Base-by-base conservation (phyloP, 768 basidiomycete genomes). In the Amylocystis lapponica region DNA sequence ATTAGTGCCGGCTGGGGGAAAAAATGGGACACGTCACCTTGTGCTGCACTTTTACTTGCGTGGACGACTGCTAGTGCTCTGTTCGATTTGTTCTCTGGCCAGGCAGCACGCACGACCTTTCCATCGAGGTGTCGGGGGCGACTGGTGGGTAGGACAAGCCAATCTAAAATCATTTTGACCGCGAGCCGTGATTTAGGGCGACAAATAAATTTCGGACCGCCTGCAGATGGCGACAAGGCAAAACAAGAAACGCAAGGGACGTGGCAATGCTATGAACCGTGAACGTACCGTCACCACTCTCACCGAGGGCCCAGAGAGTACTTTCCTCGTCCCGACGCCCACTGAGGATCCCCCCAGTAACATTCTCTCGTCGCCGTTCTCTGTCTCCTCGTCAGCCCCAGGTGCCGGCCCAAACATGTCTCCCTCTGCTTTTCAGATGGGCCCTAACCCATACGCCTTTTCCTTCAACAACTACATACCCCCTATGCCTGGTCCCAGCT, bases 221-320 rank as follows among this genome's bases (percentile, higher is more conserved):
- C n/a, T n/a, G n/a, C n/a, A n/a, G n/a, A 77, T 75, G 78, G 73
- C 78, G 68, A 68, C 76, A 66, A 68, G 76, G 48, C 77, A 74
- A 71, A 78, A 71, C 64, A 79, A 78, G 65, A 81, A 80, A 58
- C 71, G 77, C 52, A 80, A 78, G 58, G 71, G 69, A 17, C 77
- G 78, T 43, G 68, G 60, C 59, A 71, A 72, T 60, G 60, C 65
- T 51, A 72, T 69, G 51, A 74, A 68, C 61, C 74, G 82, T 53
- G 78, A 81, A 60, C 76, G 80, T 45, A 81, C 79, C n/a, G 78
- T 81, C 52, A 78, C 78, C 50, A 80, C 79, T 27, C 77, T 81
- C 56, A 78, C 78, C 10, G 70, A 78, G 53, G 76, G 77, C 50
- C 70, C 79, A 36, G 72, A 74, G 53, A 72, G 75, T 3, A 68